Percentiles rank a stretch among this genome's conserved stretches.
phyloP scores from a whole-genome alignment of 148 eudicot species.

The Camellia sinensis region DNA sequence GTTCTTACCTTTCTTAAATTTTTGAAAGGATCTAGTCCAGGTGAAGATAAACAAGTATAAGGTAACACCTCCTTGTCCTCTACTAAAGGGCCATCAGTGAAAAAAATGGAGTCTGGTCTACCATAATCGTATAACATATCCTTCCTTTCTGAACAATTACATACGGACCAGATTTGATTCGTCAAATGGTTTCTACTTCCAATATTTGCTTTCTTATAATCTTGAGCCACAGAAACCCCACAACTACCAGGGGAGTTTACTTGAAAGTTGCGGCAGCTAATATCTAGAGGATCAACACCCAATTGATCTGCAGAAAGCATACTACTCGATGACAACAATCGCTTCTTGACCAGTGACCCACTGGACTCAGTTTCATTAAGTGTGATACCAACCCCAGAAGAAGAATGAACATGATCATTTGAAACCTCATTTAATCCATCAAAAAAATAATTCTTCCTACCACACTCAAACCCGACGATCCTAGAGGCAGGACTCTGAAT shows the following conservation, averaged over 20 bases:
- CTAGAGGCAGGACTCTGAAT: slow-evolving; percentile 50
- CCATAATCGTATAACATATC: slow-evolving; percentile 18
- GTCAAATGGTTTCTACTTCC: slow-evolving; percentile 25
- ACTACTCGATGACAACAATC: slow-evolving; percentile 57
- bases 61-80: slow-evolving; percentile 28
- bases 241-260: slow-evolving; percentile 16
- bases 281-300: slow-evolving; percentile 43
- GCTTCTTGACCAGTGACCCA: slow-evolving; percentile 38
- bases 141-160: slow-evolving; percentile 32
- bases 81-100: slow-evolving; percentile 57
- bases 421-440: slow-evolving; percentile 18
- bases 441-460: slow-evolving; percentile 21
- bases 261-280: slow-evolving; percentile 21
- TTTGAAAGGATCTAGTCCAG: slow-evolving; percentile 21
- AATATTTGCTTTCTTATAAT: slow-evolving; percentile 41
- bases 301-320: slow-evolving; percentile 34
- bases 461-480: slow-evolving; percentile 59
- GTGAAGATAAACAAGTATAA: slow-evolving; percentile 28
- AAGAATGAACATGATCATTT: slow-evolving; percentile 20
- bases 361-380: slow-evolving; percentile 25
- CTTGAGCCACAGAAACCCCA: slow-evolving; percentile 31
- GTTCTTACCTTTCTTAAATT: slow-evolving; percentile 27
- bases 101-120: slow-evolving; percentile 26
- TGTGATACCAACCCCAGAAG: slow-evolving; percentile 21
- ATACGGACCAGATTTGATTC: slow-evolving; percentile 30